Evolutionary conservation across 768 basidiomycete genomes (phyloP).

Genomic region (Hypholoma sublateritium): DNA sequence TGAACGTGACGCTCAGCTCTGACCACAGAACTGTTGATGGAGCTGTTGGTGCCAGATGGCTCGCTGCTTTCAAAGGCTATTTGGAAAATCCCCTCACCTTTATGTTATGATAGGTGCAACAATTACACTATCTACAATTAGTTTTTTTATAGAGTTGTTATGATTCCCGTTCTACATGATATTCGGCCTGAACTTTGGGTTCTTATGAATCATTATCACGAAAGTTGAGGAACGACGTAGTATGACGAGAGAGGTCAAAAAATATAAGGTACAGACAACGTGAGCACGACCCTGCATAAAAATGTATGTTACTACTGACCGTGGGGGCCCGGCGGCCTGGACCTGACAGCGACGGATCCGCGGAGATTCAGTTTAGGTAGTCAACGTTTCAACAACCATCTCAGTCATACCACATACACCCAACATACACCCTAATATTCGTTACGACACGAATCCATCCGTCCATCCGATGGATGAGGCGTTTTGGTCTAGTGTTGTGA

Average conservation of each 20-base stretch:
- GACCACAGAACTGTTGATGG: conserved; percentile 98
- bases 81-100: conserved; percentile 96
- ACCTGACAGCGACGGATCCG: too few relatives aligned
- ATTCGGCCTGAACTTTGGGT: too few relatives aligned
- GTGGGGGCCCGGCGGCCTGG: too few relatives aligned
- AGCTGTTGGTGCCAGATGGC: conserved; percentile 90
- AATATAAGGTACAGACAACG: too few relatives aligned
- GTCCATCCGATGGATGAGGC: conserved; percentile 28
- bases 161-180: background rate
- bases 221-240: too few relatives aligned
- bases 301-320: too few relatives aligned
- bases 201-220: too few relatives aligned
- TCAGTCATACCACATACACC: background rate
- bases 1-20: conserved; percentile 95
- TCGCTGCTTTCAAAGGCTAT: conserved; percentile 92
- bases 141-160: conserved; percentile 10
- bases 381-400: too few relatives aligned
- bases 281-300: too few relatives aligned
- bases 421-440: background rate
- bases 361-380: too few relatives aligned
- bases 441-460: background rate
- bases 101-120: conserved; percentile 66
- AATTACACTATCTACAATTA: background rate
- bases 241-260: too few relatives aligned
- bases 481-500: conserved; percentile 33